Conservation (phyloP, 257 asterid genomes). For the Scutellaria galericulata region DNA sequence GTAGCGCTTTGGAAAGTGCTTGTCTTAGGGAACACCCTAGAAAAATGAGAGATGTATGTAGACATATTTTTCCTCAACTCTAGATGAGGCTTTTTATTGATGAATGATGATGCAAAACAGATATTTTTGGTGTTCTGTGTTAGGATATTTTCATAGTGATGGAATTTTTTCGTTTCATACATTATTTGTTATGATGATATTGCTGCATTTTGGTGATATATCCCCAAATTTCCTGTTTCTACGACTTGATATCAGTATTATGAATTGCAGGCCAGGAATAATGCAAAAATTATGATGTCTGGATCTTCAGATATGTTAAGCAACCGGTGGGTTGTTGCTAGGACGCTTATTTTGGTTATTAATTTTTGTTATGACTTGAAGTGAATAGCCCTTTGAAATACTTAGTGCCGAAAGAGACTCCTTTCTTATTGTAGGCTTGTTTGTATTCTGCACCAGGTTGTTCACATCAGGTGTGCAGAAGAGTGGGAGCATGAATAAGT, state of each 20-base stretch:
- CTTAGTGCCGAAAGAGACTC: neutral
- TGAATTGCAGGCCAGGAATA: conserved; percentile 52
- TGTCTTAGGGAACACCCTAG: neutral
- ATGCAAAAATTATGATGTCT: conserved; percentile 52
- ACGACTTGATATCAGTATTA: conserved; percentile 19
- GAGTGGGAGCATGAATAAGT: conserved; percentile 54
- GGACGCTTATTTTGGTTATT: neutral
- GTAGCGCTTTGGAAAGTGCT: neutral
- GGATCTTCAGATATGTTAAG: conserved; percentile 55
- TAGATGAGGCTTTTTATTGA: conserved; percentile 3
- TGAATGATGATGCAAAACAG: conserved; percentile 13
- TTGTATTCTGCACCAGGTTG: conserved; percentile 41
- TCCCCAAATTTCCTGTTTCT: neutral
- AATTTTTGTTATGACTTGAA: neutral
- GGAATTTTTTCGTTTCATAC: neutral
- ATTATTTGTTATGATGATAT: neutral
- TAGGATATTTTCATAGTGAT: neutral
- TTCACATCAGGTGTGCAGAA: conserved; percentile 54
- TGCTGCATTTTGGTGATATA: neutral
- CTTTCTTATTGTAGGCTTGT: conserved; percentile 22
- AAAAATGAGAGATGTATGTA: conserved; percentile 1
- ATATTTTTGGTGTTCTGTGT: neutral
- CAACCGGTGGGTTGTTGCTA: conserved; percentile 46
- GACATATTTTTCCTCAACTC: neutral
- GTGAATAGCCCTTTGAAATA: neutral